These are phyloP conservation scores for Fusarium algeriense DNA, from an alignment of 2,329 filamentous ascomycete genomes.

Conservation along the genomic window DNA sequence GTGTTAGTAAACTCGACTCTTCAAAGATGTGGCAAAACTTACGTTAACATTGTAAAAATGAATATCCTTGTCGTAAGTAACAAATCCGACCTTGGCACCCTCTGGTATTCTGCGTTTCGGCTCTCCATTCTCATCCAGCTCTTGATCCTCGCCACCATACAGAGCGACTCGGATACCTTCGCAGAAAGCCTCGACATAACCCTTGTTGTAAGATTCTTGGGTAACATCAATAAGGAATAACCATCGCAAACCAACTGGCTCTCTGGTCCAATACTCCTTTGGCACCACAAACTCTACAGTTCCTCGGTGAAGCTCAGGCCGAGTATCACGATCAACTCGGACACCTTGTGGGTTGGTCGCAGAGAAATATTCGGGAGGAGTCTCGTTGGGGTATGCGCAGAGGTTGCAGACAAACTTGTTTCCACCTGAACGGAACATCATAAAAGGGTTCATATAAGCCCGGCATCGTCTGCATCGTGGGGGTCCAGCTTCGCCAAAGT, in stretches of 20 bases:
- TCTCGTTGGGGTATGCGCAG: conserved; percentile 97
- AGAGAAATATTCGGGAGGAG: conserved; percentile 90
- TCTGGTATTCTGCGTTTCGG: conserved; percentile 73
- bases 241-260: conserved; percentile 88
- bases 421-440: conserved; percentile 94
- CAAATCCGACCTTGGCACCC: conserved; percentile 90
- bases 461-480: conserved; percentile 93
- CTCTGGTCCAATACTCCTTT: conserved; percentile 98
- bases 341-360: conserved; percentile 89
- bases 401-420: conserved; percentile 99
- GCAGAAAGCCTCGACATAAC: conserved; percentile 90
- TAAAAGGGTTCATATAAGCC: conserved; percentile 98
- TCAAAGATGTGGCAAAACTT: conserved; percentile 53
- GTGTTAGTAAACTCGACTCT: conserved; percentile 29
- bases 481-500: conserved; percentile 92
- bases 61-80: conserved; percentile 96
- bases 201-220: conserved; percentile 90
- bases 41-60: conserved; percentile 97
- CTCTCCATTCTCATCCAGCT: conserved; percentile 64
- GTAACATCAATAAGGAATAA: conserved; percentile 95
- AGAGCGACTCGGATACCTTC: conserved; percentile 87
- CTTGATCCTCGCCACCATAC: conserved; percentile 75
- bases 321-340: conserved; percentile 86
- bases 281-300: conserved; percentile 97
- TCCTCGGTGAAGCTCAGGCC: conserved; percentile 89